phyloP scores from a whole-genome alignment of 164 flowering plant species.

The Paratinospora sagittata region DNA sequence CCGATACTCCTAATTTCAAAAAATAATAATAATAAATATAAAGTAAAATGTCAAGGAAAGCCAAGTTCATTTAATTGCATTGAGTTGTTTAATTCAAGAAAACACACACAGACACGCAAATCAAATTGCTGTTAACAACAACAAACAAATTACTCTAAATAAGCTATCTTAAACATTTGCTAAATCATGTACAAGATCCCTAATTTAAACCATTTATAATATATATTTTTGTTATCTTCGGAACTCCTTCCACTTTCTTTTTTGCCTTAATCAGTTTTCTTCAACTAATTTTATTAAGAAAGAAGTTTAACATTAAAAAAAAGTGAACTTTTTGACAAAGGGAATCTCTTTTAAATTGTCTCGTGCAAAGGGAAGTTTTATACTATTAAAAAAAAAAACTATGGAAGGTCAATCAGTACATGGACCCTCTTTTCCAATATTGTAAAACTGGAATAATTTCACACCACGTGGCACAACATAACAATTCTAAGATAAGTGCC shows the following conservation, averaged over 20 bases:
- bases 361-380: background rate
- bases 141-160: too few relatives aligned
- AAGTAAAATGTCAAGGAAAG: too few relatives aligned
- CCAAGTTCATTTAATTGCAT: too few relatives aligned
- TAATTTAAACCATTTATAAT: background rate
- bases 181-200: background rate
- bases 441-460: constrained; percentile 11
- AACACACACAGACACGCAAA: too few relatives aligned
- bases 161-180: background rate
- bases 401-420: background rate
- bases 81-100: background rate
- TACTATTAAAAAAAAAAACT: constrained; percentile 1
- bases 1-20: too few relatives aligned
- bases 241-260: background rate
- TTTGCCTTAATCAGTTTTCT: background rate
- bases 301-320: background rate
- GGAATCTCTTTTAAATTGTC: constrained; percentile 1
- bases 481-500: constrained; percentile 10
- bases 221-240: background rate
- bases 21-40: too few relatives aligned
- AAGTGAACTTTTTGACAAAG: background rate
- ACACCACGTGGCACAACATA: constrained; percentile 10
- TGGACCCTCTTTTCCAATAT: constrained; percentile 6
- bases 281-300: background rate
- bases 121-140: too few relatives aligned